Conservation (phyloP, 2,329 filamentous ascomycete species). For the Monilinia polystroma region DNA sequence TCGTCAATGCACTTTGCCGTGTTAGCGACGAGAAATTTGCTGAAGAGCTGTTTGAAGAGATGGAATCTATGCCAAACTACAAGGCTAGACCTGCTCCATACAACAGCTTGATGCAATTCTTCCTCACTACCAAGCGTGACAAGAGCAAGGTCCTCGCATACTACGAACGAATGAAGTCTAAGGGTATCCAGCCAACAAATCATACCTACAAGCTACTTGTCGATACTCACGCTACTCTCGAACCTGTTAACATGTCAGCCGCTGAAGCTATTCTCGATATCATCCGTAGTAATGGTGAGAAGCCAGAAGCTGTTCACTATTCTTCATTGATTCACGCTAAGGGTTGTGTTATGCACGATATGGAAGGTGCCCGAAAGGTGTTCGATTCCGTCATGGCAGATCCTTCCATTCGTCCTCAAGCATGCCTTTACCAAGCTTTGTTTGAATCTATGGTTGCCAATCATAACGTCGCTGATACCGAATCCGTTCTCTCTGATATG, state of each 20-base stretch:
- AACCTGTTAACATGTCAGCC: constrained; percentile 84
- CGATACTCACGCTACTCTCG: constrained; percentile 90
- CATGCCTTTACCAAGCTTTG: constrained; percentile 93
- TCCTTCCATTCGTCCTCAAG: constrained; percentile 65
- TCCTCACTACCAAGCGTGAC: constrained; percentile 95
- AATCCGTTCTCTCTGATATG: constrained; percentile 76
- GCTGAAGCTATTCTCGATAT: constrained; percentile 79
- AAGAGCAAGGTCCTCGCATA: constrained; percentile 90
- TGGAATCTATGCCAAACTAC: constrained; percentile 99
- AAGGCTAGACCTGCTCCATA: constrained; percentile 96
- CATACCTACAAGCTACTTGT: constrained; percentile 98
- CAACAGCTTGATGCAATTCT: constrained; percentile 99
- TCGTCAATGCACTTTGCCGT: constrained; percentile 95
- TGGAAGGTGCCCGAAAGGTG: constrained; percentile 75
- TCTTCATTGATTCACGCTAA: constrained; percentile 94
- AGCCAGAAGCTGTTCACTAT: constrained; percentile 90
- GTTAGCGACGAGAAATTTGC: constrained; percentile 98
- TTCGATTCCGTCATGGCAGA: constrained; percentile 80
- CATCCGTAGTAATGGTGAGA: constrained; percentile 71
- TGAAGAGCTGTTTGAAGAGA: constrained; percentile 97
- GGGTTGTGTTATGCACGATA: constrained; percentile 89
- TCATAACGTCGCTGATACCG: constrained; percentile 75
- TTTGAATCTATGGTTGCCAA: constrained; percentile 98
- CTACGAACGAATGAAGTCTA: constrained; percentile 89
- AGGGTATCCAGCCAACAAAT: constrained; percentile 83